Evolutionary conservation across 371 early-diverging fungal genomes (phyloP).

Genomic region (Rhizopus arrhizus): DNA sequence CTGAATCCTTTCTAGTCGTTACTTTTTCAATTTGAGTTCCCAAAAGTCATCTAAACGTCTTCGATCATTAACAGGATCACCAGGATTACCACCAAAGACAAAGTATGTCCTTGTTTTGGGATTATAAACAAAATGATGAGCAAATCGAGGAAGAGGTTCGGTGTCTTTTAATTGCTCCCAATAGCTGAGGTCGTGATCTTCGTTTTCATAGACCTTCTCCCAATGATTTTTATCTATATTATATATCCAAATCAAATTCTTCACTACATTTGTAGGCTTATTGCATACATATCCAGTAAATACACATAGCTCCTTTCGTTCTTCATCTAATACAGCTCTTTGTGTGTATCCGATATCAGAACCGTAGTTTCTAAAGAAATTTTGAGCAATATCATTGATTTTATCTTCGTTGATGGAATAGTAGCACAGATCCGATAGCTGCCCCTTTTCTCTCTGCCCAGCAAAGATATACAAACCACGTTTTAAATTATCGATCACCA

Average conservation of each 20-base stretch:
- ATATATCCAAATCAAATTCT: slow-evolving; percentile 79
- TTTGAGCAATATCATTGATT: slow-evolving; percentile 72
- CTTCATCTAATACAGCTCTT: slow-evolving; percentile 77
- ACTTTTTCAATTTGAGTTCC: slow-evolving; percentile 76
- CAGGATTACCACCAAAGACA: slow-evolving; percentile 93
- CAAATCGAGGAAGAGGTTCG: slow-evolving; percentile 85
- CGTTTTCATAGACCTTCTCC: slow-evolving; percentile 75
- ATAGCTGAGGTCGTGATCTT: slow-evolving; percentile 36
- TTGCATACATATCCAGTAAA: slow-evolving; percentile 63
- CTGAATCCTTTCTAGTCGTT: slow-evolving; percentile 1
- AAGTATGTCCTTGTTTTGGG: slow-evolving; percentile 61
- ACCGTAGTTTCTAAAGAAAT: slow-evolving; percentile 72
- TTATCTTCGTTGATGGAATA: slow-evolving; percentile 80
- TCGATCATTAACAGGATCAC: slow-evolving; percentile 54
- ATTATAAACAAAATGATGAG: slow-evolving; percentile 85
- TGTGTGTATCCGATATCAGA: slow-evolving; percentile 85
- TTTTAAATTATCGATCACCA: slow-evolving; percentile 76
- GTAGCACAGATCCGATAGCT: slow-evolving; percentile 73
- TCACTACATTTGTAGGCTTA: slow-evolving; percentile 55
- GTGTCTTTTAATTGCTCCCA: slow-evolving; percentile 39
- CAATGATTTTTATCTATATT: slow-evolving; percentile 61
- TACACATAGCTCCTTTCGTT: slow-evolving; percentile 80
- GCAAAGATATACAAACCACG: slow-evolving; percentile 86
- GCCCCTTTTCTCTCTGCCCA: slow-evolving; percentile 83
- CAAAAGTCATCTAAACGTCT: slow-evolving; percentile 85